A percentile compares a stretch with the other conserved stretches of the same genome.
Conservation (phyloP, 257 asterid species). For the Solanum tarapatanum region DNA sequence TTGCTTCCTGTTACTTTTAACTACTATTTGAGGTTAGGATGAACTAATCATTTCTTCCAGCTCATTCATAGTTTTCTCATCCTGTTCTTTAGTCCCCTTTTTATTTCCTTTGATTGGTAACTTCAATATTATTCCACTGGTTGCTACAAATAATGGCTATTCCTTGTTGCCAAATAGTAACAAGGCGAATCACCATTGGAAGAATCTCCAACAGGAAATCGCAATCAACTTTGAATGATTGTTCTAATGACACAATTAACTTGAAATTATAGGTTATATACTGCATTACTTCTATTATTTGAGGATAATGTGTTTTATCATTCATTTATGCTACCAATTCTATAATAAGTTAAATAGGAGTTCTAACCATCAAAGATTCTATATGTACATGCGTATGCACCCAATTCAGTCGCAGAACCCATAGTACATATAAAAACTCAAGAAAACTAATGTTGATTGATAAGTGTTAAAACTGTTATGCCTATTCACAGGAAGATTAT, state of each 20-base stretch:
- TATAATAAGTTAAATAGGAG: neutral
- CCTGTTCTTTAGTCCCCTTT: neutral
- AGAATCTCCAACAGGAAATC: neutral
- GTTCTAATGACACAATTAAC: neutral
- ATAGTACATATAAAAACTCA: neutral
- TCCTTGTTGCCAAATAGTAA: neutral
- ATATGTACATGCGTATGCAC: neutral
- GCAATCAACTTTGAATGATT: neutral
- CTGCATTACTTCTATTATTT: neutral
- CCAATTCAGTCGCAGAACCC: neutral
- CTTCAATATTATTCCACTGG: neutral
- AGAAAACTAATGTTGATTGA: neutral
- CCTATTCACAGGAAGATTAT: neutral
- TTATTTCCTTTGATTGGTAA: neutral
- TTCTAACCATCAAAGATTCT: neutral
- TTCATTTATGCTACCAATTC: neutral
- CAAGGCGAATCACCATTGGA: neutral
- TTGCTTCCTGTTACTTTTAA: neutral
- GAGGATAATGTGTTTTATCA: neutral
- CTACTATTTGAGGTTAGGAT: neutral
- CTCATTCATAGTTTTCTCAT: neutral
- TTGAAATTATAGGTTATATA: neutral
- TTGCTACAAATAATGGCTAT: neutral
- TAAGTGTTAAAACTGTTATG: neutral
- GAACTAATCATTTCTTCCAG: neutral